A percentile compares a stretch with the other conserved stretches of the same genome.
Evolutionary conservation across 2,329 filamentous ascomycete genomes (phyloP).

Genomic region (Myotisia sp.): DNA sequence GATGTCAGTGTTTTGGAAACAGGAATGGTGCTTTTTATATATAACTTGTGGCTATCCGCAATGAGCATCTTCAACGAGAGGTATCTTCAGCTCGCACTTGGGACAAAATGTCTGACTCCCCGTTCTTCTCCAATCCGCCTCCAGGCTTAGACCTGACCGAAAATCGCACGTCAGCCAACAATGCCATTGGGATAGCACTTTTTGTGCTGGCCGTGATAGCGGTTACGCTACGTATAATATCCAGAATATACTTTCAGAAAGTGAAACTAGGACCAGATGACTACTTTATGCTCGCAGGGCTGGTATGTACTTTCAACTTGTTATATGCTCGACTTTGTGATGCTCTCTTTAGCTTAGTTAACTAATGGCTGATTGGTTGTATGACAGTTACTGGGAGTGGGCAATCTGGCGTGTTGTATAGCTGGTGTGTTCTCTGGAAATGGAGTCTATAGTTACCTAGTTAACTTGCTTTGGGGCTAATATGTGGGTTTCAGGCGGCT

Average conservation of each 20-base stretch:
- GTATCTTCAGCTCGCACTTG: too few species aligned
- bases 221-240: constrained; percentile 9
- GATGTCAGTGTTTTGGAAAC: too few species aligned
- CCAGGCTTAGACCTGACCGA: constrained; percentile 9
- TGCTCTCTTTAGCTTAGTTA: too few species aligned
- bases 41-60: too few species aligned
- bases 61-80: too few species aligned
- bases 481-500: background rate
- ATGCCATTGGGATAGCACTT: constrained; percentile 4
- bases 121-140: constrained; percentile 4
- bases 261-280: constrained; percentile 9
- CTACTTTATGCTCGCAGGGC: constrained; percentile 8
- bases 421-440: constrained; percentile 2
- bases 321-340: too few species aligned
- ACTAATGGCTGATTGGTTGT: background rate
- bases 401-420: constrained; percentile 2
- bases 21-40: too few species aligned
- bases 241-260: constrained; percentile 5
- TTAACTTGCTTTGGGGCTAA: too few species aligned
- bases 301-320: constrained; percentile 7
- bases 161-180: constrained; percentile 6
- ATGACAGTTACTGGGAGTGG: background rate
- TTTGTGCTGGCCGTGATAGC: constrained; percentile 9
- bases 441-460: too few species aligned
- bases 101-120: background rate